Conservation (phyloP, 2,329 filamentous ascomycete species). For the Fusarium nodosum region DNA sequence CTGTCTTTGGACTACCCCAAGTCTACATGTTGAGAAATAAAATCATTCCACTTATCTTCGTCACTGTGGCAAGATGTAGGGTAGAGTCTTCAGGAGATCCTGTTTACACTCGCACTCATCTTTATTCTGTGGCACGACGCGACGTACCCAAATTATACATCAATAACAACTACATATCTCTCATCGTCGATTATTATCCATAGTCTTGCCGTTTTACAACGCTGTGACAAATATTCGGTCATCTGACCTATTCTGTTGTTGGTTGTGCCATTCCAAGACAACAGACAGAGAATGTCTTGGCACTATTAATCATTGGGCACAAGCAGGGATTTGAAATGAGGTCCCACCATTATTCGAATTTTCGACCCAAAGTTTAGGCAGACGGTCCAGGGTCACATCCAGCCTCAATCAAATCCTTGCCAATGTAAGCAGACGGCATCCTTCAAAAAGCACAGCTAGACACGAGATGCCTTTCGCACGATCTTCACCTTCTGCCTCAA, state of each 20-base stretch:
- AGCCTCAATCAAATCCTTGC: background rate
- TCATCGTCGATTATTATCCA: too few species aligned
- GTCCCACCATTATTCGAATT: background rate
- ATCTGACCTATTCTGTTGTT: background rate
- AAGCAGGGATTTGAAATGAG: background rate
- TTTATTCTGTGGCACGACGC: too few species aligned
- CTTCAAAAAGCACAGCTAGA: background rate
- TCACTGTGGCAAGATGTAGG: too few species aligned
- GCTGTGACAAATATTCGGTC: background rate
- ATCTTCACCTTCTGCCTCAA: fast-evolving
- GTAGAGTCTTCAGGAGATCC: too few species aligned
- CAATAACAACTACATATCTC: too few species aligned
- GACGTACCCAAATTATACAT: too few species aligned
- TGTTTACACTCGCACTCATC: too few species aligned
- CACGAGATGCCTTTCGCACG: fast-evolving
- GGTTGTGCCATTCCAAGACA: background rate
- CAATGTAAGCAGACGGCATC: background rate
- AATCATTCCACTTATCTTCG: too few species aligned
- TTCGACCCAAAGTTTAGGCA: background rate
- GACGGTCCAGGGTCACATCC: background rate
- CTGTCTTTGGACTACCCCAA: too few species aligned
- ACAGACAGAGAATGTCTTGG: background rate
- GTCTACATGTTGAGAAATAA: too few species aligned
- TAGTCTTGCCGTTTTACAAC: too few species aligned
- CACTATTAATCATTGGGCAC: background rate